These are phyloP conservation scores for Melanomma pulvis-pyrius DNA, from an alignment of 495 filamentous ascomycete genomes.

Conservation along the genomic window DNA sequence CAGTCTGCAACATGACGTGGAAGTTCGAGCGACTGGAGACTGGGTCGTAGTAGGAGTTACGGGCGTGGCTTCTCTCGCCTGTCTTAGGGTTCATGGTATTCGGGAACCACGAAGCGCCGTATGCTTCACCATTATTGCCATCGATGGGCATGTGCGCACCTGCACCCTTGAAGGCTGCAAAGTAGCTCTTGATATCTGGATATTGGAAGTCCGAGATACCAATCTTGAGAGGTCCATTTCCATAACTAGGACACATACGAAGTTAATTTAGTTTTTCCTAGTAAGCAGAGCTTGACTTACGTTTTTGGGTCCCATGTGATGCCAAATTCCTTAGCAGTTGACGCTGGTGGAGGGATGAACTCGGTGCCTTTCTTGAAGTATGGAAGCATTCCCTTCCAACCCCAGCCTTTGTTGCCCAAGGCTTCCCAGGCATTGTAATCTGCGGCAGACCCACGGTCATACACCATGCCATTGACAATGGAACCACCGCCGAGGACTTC, in stretches of 20 bases:
- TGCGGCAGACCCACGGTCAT: slow-evolving; percentile 13
- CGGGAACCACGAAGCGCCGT: slow-evolving; percentile 21
- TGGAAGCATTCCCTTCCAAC: slow-evolving; percentile 36
- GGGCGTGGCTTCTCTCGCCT: slow-evolving; percentile 10
- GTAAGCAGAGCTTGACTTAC: slow-evolving; percentile 38
- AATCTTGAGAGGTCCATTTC: slow-evolving; percentile 46
- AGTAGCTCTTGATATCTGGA: slow-evolving; percentile 45
- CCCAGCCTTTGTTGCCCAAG: slow-evolving; percentile 38
- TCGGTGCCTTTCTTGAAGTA: slow-evolving; percentile 32
- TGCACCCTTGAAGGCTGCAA: slow-evolving; percentile 9
- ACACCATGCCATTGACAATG: slow-evolving; percentile 49
- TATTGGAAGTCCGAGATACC: slow-evolving; percentile 50
- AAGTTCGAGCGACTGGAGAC: slow-evolving; percentile 18
- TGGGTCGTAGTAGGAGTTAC: slow-evolving; percentile 23
- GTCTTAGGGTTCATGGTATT: slow-evolving; percentile 15
- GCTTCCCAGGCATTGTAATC: slow-evolving; percentile 42
- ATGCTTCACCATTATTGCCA: slow-evolving; percentile 8
- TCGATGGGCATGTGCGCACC: slow-evolving; percentile 9
- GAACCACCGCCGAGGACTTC: slow-evolving; percentile 50
- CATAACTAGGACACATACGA: slow-evolving; percentile 2
- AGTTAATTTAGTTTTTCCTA: not conserved
- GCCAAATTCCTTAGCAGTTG: slow-evolving; percentile 9
- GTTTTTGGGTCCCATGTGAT: slow-evolving; percentile 48
- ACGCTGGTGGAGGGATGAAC: slow-evolving; percentile 6
- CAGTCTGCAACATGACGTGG: slow-evolving; percentile 11